Evolutionary conservation across 768 basidiomycete genomes (phyloP).

Genomic region (Lepiota subincarnata): DNA sequence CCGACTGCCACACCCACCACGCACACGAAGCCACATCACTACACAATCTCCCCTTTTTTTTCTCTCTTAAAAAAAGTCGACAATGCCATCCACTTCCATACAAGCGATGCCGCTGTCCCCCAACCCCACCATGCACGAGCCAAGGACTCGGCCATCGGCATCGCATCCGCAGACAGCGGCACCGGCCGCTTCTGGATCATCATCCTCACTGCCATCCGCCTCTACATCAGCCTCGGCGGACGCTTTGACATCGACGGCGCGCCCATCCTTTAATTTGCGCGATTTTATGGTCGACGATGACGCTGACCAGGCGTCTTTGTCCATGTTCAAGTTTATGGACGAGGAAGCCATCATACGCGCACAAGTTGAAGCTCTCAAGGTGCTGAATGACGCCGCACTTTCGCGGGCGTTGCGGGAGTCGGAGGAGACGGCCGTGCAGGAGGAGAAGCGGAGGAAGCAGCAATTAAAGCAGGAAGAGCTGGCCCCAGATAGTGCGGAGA

Average conservation of each 20-base stretch:
- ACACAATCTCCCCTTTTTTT: too few species aligned
- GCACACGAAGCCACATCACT: not conserved
- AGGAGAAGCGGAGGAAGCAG: slow-evolving; percentile 12
- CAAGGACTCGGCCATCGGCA: not conserved
- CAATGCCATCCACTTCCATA: not conserved
- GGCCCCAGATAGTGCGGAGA: not conserved
- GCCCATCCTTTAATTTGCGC: slow-evolving; percentile 13
- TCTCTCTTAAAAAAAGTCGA: not conserved
- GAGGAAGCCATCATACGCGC: slow-evolving; percentile 25
- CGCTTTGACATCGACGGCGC: slow-evolving; percentile 5
- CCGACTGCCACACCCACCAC: not conserved
- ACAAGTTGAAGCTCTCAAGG: slow-evolving; percentile 26
- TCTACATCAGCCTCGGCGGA: slow-evolving; percentile 6
- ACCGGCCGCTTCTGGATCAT: not conserved
- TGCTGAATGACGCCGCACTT: slow-evolving; percentile 22
- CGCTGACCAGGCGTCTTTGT: not conserved
- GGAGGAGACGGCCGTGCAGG: slow-evolving; percentile 22
- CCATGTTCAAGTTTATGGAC: slow-evolving; percentile 18
- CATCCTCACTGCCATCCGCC: not conserved
- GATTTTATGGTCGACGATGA: slow-evolving; percentile 22
- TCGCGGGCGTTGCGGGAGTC: slow-evolving; percentile 24
- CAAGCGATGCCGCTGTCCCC: not conserved
- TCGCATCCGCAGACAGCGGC: not conserved
- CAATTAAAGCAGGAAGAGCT: slow-evolving; percentile 3
- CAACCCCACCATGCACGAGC: not conserved